Evolutionary conservation across 139 green algal species (phyloP).

Genomic region (Chlorella sp.): DNA sequence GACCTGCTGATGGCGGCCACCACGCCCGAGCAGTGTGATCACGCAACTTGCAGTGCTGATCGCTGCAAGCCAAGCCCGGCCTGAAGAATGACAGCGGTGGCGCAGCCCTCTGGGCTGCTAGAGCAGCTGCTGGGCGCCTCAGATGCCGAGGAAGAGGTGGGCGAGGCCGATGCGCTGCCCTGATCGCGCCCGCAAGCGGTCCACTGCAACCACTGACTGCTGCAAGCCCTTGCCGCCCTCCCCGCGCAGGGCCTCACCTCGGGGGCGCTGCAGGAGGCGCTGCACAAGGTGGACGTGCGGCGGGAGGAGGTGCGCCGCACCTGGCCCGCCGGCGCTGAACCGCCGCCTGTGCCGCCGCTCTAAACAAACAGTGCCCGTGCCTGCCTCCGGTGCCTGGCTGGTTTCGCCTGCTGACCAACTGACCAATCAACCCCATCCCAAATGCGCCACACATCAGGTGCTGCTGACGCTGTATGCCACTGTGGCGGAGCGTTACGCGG

Average conservation of each 20-base stretch:
- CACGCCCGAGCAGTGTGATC: no score
- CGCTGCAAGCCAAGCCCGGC: neutral
- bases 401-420: no score
- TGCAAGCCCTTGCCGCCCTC: neutral
- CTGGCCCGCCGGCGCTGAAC: no score
- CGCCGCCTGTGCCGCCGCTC: neutral
- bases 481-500: conserved; percentile 11
- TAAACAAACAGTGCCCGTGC: no score
- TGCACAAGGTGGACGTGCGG: conserved; percentile 37
- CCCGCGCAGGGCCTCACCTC: conserved; percentile 27
- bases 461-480: conserved; percentile 34
- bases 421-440: no score
- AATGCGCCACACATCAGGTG: no score
- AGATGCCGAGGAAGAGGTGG: no score
- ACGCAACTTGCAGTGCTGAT: no score
- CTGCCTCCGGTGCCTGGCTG: no score
- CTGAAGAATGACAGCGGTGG: neutral
- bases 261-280: conserved; percentile 7
- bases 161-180: no score
- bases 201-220: neutral
- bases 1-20: no score
- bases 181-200: no score
- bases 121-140: neutral
- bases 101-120: neutral
- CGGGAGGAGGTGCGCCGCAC: conserved; percentile 31